Evolutionary conservation across 108 stramenopile species (phyloP).

Genomic region (Phaeodactylum tricornutum): DNA sequence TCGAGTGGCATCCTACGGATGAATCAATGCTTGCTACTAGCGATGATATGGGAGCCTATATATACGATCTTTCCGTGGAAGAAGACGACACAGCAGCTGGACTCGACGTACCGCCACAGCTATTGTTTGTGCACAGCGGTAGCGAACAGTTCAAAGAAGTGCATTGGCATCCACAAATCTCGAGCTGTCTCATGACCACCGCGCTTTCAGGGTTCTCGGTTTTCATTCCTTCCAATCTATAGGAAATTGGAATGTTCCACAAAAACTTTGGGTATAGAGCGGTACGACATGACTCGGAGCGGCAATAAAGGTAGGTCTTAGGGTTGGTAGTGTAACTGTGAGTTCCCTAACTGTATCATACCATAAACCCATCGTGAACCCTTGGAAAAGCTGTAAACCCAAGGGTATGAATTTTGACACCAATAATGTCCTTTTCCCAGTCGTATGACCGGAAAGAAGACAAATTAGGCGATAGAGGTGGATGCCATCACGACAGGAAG

Average conservation of each 20-base stretch:
- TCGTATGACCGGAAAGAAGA: too few relatives aligned
- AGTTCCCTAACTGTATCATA: too few relatives aligned
- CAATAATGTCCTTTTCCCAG: too few relatives aligned
- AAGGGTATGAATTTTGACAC: too few relatives aligned
- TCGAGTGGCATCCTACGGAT: slow-evolving; percentile 97
- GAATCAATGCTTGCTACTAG: slow-evolving; percentile 84
- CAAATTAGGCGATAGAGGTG: too few relatives aligned
- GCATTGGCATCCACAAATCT: slow-evolving; percentile 96
- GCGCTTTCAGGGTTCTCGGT: slow-evolving; percentile 88
- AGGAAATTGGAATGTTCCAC: slow-evolving; percentile 3
- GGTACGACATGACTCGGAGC: too few relatives aligned
- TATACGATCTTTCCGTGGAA: slow-evolving; percentile 97
- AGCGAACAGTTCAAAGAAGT: slow-evolving; percentile 88
- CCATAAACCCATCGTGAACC: too few relatives aligned
- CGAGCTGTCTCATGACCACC: slow-evolving; percentile 91
- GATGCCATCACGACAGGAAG: too few relatives aligned
- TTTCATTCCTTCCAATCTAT: slow-evolving; percentile 90
- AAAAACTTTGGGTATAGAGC: too few relatives aligned
- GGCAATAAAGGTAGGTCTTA: too few relatives aligned
- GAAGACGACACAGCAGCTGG: slow-evolving; percentile 62
- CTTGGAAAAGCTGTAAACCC: too few relatives aligned
- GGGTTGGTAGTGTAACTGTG: too few relatives aligned
- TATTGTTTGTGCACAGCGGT: slow-evolving; percentile 95
- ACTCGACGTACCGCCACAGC: slow-evolving; percentile 90
- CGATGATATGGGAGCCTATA: slow-evolving; percentile 81